Conservation (phyloP, 306 rosid genomes). For the Carpinus fangiana region DNA sequence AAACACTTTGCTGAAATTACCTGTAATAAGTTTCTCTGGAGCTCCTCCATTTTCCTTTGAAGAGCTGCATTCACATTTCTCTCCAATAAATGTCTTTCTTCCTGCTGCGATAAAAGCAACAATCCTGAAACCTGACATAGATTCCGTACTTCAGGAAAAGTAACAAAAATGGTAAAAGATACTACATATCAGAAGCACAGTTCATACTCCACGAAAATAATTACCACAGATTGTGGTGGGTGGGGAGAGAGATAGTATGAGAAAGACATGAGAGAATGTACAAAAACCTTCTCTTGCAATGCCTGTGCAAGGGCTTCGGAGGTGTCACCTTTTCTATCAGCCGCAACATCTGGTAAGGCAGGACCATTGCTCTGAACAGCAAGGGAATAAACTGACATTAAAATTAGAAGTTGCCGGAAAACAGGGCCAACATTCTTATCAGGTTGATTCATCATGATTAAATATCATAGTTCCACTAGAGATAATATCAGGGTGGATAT, state of each 20-base stretch:
- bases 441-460: neutral
- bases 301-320: conserved; percentile 81
- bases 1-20: conserved; percentile 41
- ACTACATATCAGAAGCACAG: neutral
- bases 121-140: conserved; percentile 66
- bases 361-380: conserved; percentile 41
- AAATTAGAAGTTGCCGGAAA: conserved; percentile 24
- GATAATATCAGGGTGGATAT: neutral
- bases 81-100: conserved; percentile 83
- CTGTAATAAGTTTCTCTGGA: conserved; percentile 85
- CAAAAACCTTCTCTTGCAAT: conserved; percentile 80
- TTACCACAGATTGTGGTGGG: conserved; percentile 13
- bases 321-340: conserved; percentile 43
- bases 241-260: neutral
- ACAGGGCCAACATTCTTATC: neutral
- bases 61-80: conserved; percentile 78
- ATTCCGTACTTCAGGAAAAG: conserved; percentile 29
- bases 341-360: conserved; percentile 33
- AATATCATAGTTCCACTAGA: neutral
- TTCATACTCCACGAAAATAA: conserved; percentile 3
- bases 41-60: conserved; percentile 80
- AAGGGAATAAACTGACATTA: conserved; percentile 10
- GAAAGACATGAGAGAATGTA: neutral
- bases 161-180: conserved; percentile 3
- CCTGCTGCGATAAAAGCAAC: conserved; percentile 91